A percentile compares a stretch with the other conserved stretches of the same genome.
Evolutionary conservation across 352 stramenopile genomes (phyloP).

Genomic region (Globisporangium abappressorium): DNA sequence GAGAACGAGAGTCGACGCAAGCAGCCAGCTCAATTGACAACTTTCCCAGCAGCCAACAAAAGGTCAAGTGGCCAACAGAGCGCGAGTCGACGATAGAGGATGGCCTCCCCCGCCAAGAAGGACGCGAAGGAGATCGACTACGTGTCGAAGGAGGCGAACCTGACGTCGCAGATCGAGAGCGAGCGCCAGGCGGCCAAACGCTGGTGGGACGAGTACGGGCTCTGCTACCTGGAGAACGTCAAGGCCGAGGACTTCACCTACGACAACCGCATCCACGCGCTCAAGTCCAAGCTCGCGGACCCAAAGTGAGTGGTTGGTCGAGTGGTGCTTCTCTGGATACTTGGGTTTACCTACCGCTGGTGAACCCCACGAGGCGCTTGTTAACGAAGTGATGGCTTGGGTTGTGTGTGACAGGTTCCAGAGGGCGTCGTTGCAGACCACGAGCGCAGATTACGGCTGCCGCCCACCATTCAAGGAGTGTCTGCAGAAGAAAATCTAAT

Average conservation of each 20-base stretch:
- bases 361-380: not conserved
- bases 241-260: conserved; percentile 83
- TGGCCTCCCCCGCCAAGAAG: conserved; percentile 40
- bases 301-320: conserved; percentile 28
- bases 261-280: conserved; percentile 68
- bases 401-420: conserved; percentile 42
- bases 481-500: conserved; percentile 50
- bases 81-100: not conserved
- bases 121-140: conserved; percentile 78
- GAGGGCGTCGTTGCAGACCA: conserved; percentile 48
- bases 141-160: conserved; percentile 80
- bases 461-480: conserved; percentile 75
- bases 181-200: conserved; percentile 71
- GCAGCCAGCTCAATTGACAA: not conserved
- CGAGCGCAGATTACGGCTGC: conserved; percentile 62
- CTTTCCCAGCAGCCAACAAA: not conserved
- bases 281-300: conserved; percentile 61
- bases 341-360: not conserved
- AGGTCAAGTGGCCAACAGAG: not conserved
- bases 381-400: not conserved
- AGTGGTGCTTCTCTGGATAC: not conserved
- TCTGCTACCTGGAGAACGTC: conserved; percentile 74
- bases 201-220: conserved; percentile 82
- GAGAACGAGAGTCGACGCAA: not conserved
- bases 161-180: conserved; percentile 80